Base-by-base conservation (phyloP, 192 early-diverging fungal species). In the Spizellomyces punctatus region DNA sequence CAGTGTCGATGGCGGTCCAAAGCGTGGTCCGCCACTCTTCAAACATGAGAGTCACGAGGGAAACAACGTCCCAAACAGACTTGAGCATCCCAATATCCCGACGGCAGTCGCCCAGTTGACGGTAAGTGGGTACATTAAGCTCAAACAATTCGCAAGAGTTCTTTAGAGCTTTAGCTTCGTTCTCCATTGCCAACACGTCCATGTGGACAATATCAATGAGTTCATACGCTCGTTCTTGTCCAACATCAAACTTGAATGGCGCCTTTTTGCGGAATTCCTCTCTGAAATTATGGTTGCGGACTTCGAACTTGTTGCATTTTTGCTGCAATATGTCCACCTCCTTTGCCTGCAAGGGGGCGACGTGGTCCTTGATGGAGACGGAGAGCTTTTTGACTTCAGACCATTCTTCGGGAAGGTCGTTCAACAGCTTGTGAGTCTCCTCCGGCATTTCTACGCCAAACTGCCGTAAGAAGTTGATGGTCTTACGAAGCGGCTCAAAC, bases 231-330 rank as follows among this genome's bases (percentile, higher is more conserved):
- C 65, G 50, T 2, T 66, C 77, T 41, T 76, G 72, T 0, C 88
- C 88, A 49, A 86, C 71, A 21, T 87, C 85, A 63, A 88, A 89
- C 65, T 82, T 87, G 77, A 89, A 89, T n/a, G 88, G 88, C n/a
- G 88, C 88, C 76, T 89, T 88, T 68, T 85, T 85, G 10, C 86
- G 66, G 75, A 89, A 89, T 17, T 89, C 83, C 81, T 89, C 88
- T 16, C 86, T 59, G 74, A 88, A 89, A 36, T 89, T 74, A 72
- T 89, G 86, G 66, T 89, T 89, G 41, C 80, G 76, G 63, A 76
- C 81, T 64, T 89, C 88, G 72, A 89, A 89, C 58, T 78, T 73
- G 82, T 89, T 89, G 77, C 86, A 89, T 59, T 89, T 89, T 71
- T 89, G 87, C 61, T 89, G 88, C 45, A 89, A 60, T 17, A 86